Conservation (phyloP, 371 early-diverging fungal species). For the Mucor racemosus region DNA sequence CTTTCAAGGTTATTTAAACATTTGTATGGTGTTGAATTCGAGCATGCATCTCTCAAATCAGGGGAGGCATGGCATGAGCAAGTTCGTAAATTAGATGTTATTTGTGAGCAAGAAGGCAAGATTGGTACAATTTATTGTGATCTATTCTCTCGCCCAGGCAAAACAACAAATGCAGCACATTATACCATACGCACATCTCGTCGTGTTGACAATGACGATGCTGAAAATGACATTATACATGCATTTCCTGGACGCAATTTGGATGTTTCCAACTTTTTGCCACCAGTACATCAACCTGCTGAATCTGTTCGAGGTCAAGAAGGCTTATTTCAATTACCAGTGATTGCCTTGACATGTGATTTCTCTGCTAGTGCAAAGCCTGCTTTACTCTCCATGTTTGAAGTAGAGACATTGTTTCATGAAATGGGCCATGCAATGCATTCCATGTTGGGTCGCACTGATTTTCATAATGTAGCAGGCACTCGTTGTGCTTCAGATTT, state of each 20-base stretch:
- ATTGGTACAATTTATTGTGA: constrained; percentile 96
- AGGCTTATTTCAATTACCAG: constrained; percentile 72
- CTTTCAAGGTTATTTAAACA: constrained; percentile 80
- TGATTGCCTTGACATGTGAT: constrained; percentile 80
- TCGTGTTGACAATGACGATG: constrained; percentile 83
- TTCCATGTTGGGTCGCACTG: constrained; percentile 93
- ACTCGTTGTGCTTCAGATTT: constrained; percentile 95
- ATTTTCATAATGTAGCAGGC: constrained; percentile 93
- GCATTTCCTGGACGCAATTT: constrained; percentile 48
- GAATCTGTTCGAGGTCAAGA: constrained; percentile 48
- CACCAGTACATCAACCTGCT: constrained; percentile 26
- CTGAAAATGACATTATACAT: constrained; percentile 43
- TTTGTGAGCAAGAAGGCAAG: constrained; percentile 81
- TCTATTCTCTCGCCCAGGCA: constrained; percentile 75
- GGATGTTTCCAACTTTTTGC: constrained; percentile 31
- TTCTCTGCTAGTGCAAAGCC: constrained; percentile 53
- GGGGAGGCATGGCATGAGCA: constrained; percentile 91
- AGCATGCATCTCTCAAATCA: constrained; percentile 60
- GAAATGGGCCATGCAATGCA: constrained; percentile 99
- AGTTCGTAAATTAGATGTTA: constrained; percentile 86
- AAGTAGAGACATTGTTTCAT: constrained; percentile 96
- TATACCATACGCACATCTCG: constrained; percentile 94
- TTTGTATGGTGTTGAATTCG: constrained; percentile 86
- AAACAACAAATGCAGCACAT: constrained; percentile 89
- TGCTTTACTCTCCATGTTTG: constrained; percentile 65